Conservation (phyloP, 129 eudicot species). For the Arctium lappa region DNA sequence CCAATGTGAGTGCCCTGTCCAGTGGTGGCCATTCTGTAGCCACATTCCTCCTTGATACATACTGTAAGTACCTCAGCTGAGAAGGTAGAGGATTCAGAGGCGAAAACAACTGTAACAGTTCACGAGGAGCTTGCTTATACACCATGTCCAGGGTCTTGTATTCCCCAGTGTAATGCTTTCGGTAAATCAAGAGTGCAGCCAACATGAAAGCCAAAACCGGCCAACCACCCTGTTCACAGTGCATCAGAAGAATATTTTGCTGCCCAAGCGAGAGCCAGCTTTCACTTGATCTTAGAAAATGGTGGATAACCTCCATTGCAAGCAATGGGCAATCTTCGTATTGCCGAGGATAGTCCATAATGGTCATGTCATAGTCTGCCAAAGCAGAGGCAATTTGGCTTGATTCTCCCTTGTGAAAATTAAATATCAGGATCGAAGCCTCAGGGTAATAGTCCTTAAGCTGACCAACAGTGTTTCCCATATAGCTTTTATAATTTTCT, state of each 20-base stretch:
- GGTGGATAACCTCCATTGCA: conserved; percentile 79
- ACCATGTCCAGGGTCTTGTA: conserved; percentile 73
- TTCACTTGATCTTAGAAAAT: conserved; percentile 70
- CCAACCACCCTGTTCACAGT: conserved; percentile 88
- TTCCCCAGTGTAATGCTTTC: conserved; percentile 65
- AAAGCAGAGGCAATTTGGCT: conserved; percentile 55
- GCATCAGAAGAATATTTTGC: conserved; percentile 81
- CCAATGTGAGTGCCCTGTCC: conserved; percentile 66
- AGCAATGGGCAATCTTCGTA: conserved; percentile 78
- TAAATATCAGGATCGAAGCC: conserved; percentile 61
- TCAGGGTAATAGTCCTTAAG: conserved; percentile 65
- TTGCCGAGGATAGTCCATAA: conserved; percentile 82
- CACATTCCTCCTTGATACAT: conserved; percentile 72
- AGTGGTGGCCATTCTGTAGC: conserved; percentile 74
- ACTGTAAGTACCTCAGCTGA: conserved; percentile 75
- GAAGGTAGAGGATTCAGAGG: conserved; percentile 80
- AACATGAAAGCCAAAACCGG: conserved; percentile 83
- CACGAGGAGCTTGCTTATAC: conserved; percentile 81
- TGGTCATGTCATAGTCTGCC: conserved; percentile 66
- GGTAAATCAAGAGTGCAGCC: conserved; percentile 71
- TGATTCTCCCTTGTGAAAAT: conserved; percentile 54
- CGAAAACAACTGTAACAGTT: conserved; percentile 56
- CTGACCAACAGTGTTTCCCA: conserved; percentile 48
- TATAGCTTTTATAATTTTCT: conserved; percentile 57
- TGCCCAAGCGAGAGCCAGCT: conserved; percentile 83